Evolutionary conservation across 139 green algal genomes (phyloP).

Genomic region (Helicosporidium sp.): DNA sequence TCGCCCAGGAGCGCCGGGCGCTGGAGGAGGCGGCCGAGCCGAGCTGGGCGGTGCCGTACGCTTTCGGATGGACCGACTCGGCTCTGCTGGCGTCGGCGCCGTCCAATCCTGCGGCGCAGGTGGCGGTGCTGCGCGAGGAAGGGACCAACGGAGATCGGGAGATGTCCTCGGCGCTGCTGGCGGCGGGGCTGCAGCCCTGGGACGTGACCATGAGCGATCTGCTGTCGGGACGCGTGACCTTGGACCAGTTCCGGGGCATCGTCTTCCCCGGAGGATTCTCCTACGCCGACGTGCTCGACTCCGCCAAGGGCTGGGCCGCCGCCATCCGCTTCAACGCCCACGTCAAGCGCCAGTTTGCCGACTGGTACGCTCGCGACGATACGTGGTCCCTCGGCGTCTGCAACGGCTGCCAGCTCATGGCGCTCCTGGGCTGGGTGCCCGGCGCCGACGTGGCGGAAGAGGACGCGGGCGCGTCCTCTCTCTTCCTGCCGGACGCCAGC

Average conservation of each 20-base stretch:
- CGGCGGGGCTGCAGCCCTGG: slow-evolving; percentile 82
- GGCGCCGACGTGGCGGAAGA: slow-evolving; percentile 20
- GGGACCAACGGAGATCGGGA: slow-evolving; percentile 93
- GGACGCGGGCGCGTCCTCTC: neutral
- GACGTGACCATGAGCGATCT: slow-evolving; percentile 95
- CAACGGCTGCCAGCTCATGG: slow-evolving; percentile 99
- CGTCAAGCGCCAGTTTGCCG: slow-evolving; percentile 64
- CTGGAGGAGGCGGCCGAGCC: slow-evolving; percentile 26
- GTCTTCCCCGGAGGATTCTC: slow-evolving; percentile 76
- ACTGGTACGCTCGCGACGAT: slow-evolving; percentile 50
- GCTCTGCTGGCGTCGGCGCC: too few species aligned
- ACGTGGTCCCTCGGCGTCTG: slow-evolving; percentile 93
- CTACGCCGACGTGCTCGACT: slow-evolving; percentile 93
- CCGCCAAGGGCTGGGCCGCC: slow-evolving; percentile 88
- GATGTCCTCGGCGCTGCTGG: slow-evolving; percentile 75
- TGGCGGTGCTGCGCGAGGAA: slow-evolving; percentile 89
- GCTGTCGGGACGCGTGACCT: slow-evolving; percentile 40
- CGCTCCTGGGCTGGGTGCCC: slow-evolving; percentile 90
- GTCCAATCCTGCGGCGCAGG: too few species aligned
- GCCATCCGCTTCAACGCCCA: slow-evolving; percentile 81
- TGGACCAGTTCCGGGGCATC: slow-evolving; percentile 68
- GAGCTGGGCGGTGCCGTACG: slow-evolving; percentile 10
- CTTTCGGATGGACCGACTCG: too few species aligned
- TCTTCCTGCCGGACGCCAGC: slow-evolving; percentile 35
- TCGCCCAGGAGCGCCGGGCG: too few species aligned